Conservation (phyloP, 306 rosid genomes). For the Inga leiocalycina region DNA sequence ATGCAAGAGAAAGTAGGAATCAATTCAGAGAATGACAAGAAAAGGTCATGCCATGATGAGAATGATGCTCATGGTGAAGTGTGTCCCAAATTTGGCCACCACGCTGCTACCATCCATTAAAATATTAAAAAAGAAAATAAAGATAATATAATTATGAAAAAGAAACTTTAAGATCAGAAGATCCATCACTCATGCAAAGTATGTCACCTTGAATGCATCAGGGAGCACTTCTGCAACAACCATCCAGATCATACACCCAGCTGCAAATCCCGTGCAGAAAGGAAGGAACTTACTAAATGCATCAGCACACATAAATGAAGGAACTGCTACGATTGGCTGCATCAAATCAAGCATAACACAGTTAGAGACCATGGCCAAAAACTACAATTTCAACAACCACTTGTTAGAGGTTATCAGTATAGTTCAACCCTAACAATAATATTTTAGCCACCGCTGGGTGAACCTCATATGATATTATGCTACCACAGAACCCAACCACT, state of each 20-base stretch:
- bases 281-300: constrained; percentile 96
- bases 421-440: constrained; percentile 18
- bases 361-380: constrained; percentile 23
- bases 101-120: not conserved
- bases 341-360: constrained; percentile 33
- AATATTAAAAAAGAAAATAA: too few species aligned
- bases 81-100: not conserved
- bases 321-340: constrained; percentile 99
- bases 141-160: not conserved
- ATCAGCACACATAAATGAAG: constrained; percentile 96
- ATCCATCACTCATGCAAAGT: not conserved
- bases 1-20: too few species aligned
- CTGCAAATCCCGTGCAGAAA: constrained; percentile 98
- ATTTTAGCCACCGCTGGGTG: not conserved
- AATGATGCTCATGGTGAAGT: not conserved
- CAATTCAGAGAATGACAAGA: not conserved
- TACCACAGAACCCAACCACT: constrained; percentile 6
- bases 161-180: not conserved
- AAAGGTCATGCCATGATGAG: not conserved
- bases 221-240: constrained; percentile 99
- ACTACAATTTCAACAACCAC: constrained; percentile 13
- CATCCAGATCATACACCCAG: constrained; percentile 99
- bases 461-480: not conserved
- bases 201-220: constrained; percentile 91
- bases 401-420: not conserved